Base-by-base conservation (phyloP, 345 rosid genomes). In the Noccaea bulbosa region DNA sequence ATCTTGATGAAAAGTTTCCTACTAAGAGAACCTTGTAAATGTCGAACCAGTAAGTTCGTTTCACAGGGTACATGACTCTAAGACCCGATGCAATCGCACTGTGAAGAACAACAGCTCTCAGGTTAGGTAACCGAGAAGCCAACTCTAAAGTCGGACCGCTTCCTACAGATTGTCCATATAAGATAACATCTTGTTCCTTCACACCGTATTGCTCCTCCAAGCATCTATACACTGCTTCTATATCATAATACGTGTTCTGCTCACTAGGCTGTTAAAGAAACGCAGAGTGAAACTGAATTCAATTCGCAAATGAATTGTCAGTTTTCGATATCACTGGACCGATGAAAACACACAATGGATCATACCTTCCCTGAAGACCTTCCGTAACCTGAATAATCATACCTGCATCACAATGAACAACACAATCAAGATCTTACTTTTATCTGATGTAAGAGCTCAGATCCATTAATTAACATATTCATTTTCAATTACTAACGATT, bases 381-480 rank as follows among this genome's bases (percentile, higher is more conserved):
- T 6, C 98, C 98, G 52, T 93, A 93, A 2, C 98, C 98, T 14
- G 96, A 88, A 72, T 93, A 93, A 78, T 93, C 98, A 75, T 93
- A 93, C 82, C 98, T 90, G 85, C 75, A 69, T 2, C 11, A 65
- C 58, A 67, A 22, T 22, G 22, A 50, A 51, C 33, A 20, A 43
- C 24, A 65, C 30, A 62, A 7, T 41, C 48, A 69, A 24, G 35
- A 39, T 52, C 11, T 45, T 46, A 41, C 17, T 17, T 24, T 39
- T 39, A 20, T 22, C n/a, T 46, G 6, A 49, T 46, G 27, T 5
- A 34, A 34, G 4, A 56, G 45, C 8, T 58, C 43, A 48, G 56
- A 66, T 24, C 73, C 8, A 35, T 41, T 54, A 16, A 35, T 41
- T 54, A 16, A 67, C n/a, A 53, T 32, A 41, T 7, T 11, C n/a